Evolutionary conservation across 176 grass and related monocot species (phyloP).

Genomic region (Zizania latifolia): DNA sequence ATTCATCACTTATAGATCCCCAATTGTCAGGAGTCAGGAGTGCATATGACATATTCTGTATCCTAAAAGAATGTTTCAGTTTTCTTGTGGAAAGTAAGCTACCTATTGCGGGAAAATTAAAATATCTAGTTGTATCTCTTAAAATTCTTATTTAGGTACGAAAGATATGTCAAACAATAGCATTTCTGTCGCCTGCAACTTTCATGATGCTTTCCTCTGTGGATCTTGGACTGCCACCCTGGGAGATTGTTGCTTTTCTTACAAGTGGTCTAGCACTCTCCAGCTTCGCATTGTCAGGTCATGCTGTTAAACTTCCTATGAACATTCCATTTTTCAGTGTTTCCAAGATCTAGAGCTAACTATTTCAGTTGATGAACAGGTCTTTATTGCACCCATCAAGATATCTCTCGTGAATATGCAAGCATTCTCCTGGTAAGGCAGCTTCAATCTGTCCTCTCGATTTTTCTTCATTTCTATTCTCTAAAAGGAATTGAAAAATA

Average conservation of each 20-base stretch:
- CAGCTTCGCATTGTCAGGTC: conserved; percentile 93
- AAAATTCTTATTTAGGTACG: conserved; percentile 61
- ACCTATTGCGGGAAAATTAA: background rate
- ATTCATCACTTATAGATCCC: background rate
- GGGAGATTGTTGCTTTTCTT: conserved; percentile 81
- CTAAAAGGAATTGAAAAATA: background rate
- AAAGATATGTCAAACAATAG: conserved; percentile 98
- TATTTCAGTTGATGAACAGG: conserved; percentile 38
- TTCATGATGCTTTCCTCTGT: conserved; percentile 95
- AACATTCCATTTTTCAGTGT: background rate
- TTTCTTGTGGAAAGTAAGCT: background rate
- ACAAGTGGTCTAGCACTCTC: conserved; percentile 86
- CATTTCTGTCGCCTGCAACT: conserved; percentile 87
- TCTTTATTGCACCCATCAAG: conserved; percentile 97
- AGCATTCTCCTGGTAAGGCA: conserved; percentile 88
- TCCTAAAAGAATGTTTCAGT: background rate
- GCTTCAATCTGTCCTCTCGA: background rate
- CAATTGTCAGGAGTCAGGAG: conserved; percentile 12
- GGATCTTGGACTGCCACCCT: conserved; percentile 87
- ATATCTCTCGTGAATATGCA: conserved; percentile 96
- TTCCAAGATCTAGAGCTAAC: conserved; percentile 35
- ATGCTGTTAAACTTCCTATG: conserved; percentile 1
- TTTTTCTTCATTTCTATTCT: background rate
- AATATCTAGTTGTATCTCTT: background rate
- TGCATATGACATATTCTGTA: background rate